phyloP scores from a whole-genome alignment of 306 rosid genomes.

The Cucurbita pepo region DNA sequence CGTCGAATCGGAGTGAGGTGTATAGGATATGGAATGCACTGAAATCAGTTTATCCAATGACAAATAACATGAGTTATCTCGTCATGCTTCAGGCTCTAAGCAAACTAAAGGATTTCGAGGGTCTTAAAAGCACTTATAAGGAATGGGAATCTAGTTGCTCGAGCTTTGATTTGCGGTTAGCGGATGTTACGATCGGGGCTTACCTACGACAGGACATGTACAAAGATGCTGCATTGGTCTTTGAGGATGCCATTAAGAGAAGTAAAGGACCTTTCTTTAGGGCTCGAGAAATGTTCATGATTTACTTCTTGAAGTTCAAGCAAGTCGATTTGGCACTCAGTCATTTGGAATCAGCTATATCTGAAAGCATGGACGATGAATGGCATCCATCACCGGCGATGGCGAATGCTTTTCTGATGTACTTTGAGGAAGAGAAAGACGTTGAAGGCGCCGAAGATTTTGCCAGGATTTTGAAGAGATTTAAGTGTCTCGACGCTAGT shows the following conservation, averaged over 20 bases:
- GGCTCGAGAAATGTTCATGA: conserved; percentile 46
- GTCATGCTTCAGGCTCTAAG: conserved; percentile 52
- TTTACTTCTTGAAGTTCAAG: conserved; percentile 27
- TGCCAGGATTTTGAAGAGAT: conserved; percentile 35
- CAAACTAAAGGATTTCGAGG: conserved; percentile 47
- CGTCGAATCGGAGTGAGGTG: conserved; percentile 41
- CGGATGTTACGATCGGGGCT: conserved; percentile 21
- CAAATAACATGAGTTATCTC: conserved; percentile 47
- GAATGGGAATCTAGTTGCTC: conserved; percentile 59
- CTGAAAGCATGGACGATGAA: conserved; percentile 20
- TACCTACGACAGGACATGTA: conserved; percentile 37
- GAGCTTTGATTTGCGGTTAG: conserved; percentile 42
- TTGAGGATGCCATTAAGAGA: conserved; percentile 34
- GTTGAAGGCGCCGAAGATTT: conserved; percentile 45
- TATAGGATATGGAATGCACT: conserved; percentile 50
- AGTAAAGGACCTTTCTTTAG: conserved; percentile 31
- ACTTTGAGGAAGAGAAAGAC: conserved; percentile 45
- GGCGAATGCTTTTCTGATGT: conserved; percentile 34
- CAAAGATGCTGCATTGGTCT: conserved; percentile 42
- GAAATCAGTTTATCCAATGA: conserved; percentile 23
- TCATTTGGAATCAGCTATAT: conserved; percentile 34
- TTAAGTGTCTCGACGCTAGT: conserved; percentile 18
- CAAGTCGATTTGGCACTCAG: conserved; percentile 33
- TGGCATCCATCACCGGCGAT: conserved; percentile 33
- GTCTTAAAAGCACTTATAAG: conserved; percentile 32